Percentiles rank a stretch among this genome's conserved stretches.
phyloP scores from a whole-genome alignment of 768 basidiomycete genomes.

The Mrakia gelida region DNA sequence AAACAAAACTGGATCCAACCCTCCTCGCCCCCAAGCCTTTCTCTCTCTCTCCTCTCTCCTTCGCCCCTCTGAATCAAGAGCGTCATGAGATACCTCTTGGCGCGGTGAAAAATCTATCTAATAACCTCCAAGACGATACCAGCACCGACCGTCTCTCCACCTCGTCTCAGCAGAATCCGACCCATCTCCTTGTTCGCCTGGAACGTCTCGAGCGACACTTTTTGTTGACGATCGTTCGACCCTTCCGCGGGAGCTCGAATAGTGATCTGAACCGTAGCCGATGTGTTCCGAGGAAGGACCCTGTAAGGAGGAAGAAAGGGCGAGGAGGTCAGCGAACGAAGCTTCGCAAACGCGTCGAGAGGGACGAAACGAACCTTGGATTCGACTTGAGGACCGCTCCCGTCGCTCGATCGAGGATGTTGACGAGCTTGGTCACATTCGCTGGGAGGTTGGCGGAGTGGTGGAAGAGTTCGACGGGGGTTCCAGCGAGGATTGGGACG shows the following conservation, averaged over 20 bases:
- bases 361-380: slow-evolving; percentile 60
- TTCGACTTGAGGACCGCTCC: slow-evolving; percentile 69
- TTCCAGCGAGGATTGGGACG: slow-evolving; percentile 79
- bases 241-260: slow-evolving; percentile 53
- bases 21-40: too few relatives aligned
- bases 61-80: too few relatives aligned
- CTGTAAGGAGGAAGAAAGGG: slow-evolving; percentile 47
- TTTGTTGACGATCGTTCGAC: slow-evolving; percentile 41
- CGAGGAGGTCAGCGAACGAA: background rate
- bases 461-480: slow-evolving; percentile 90
- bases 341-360: too few relatives aligned
- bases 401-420: slow-evolving; percentile 69
- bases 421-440: slow-evolving; percentile 72
- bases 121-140: slow-evolving; percentile 47
- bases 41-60: too few relatives aligned
- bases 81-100: too few relatives aligned
- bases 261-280: slow-evolving; percentile 80
- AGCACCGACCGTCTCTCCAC: slow-evolving; percentile 90
- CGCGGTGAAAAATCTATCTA: background rate
- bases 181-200: slow-evolving; percentile 93
- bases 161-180: slow-evolving; percentile 74
- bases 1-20: too few relatives aligned
- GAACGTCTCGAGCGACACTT: slow-evolving; percentile 68
- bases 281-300: slow-evolving; percentile 74
- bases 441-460: slow-evolving; percentile 91